A percentile compares a stretch with the other conserved stretches of the same genome.
Evolutionary conservation across 106 monocot genomes (phyloP).

Genomic region (Vanilla planifolia): DNA sequence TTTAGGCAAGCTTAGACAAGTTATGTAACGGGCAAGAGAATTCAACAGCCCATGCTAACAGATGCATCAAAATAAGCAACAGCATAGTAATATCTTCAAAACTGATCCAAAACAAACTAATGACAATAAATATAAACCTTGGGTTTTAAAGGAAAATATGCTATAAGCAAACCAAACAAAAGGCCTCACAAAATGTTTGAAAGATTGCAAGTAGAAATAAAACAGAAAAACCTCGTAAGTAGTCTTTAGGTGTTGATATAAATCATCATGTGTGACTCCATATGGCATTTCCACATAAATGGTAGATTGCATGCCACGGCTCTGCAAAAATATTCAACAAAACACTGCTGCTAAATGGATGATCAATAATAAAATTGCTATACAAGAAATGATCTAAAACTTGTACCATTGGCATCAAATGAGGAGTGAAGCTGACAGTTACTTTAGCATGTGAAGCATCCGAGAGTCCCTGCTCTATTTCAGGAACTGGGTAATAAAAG

Average conservation of each 20-base stretch:
- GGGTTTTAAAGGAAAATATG: no score
- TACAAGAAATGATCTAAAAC: slow-evolving; percentile 8
- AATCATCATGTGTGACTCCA: slow-evolving; percentile 73
- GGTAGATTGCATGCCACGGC: slow-evolving; percentile 97
- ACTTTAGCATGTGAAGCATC: slow-evolving; percentile 82
- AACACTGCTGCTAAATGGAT: not conserved
- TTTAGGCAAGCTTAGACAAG: no score
- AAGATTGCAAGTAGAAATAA: not conserved
- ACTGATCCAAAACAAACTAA: no score
- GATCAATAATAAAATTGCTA: not conserved
- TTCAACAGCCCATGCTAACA: no score
- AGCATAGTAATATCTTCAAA: no score
- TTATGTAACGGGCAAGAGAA: no score
- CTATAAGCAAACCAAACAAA: no score
- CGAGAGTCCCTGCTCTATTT: slow-evolving; percentile 95
- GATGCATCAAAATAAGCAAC: no score
- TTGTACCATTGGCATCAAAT: slow-evolving; percentile 90
- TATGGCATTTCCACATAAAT: slow-evolving; percentile 82
- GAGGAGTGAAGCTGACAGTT: slow-evolving; percentile 92
- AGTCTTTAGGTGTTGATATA: slow-evolving; percentile 42
- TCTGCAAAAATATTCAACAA: slow-evolving; percentile 28
- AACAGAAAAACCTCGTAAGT: slow-evolving; percentile 54
- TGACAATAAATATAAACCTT: no score
- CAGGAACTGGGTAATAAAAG: slow-evolving; percentile 68
- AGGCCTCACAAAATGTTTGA: no score